Evolutionary conservation across 1,139 yeast genomes (phyloP).

Genomic region (Lodderomyces beijingensis): DNA sequence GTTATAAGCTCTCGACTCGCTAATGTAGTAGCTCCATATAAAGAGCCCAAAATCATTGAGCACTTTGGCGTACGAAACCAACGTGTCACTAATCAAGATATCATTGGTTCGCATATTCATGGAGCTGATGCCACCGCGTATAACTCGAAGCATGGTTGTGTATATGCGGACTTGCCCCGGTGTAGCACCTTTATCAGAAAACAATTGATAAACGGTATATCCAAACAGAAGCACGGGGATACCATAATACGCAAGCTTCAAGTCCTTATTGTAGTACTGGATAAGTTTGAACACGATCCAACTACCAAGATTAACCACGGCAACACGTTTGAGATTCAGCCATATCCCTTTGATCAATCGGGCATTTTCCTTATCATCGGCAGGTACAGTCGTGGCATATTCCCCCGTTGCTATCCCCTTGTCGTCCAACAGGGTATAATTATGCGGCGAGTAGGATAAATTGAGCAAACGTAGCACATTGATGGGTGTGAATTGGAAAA

Average conservation of each 20-base stretch:
- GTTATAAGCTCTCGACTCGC: slow-evolving; percentile 24
- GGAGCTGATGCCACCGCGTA: slow-evolving; percentile 53
- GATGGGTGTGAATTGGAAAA: slow-evolving; percentile 19
- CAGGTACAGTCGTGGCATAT: slow-evolving; percentile 26
- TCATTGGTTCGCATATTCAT: slow-evolving; percentile 65
- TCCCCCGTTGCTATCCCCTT: slow-evolving; percentile 27
- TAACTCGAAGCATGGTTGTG: slow-evolving; percentile 50
- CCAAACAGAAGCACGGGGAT: slow-evolving; percentile 20
- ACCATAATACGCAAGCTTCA: slow-evolving; percentile 11
- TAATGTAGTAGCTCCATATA: slow-evolving; percentile 29
- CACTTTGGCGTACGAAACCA: slow-evolving; percentile 75
- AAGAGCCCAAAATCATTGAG: slow-evolving; percentile 61
- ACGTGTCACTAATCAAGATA: slow-evolving; percentile 72
- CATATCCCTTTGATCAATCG: slow-evolving; percentile 33
- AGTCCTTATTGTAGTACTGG: slow-evolving; percentile 13
- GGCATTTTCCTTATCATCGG: slow-evolving; percentile 30
- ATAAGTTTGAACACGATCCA: slow-evolving; percentile 20
- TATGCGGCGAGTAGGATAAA: slow-evolving; percentile 37
- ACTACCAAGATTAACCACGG: slow-evolving; percentile 20
- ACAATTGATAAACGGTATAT: slow-evolving; percentile 16
- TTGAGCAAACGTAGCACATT: slow-evolving; percentile 35
- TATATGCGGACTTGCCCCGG: slow-evolving; percentile 42
- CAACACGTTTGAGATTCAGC: slow-evolving; percentile 20
- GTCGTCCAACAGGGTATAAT: slow-evolving; percentile 28
- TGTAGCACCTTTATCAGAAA: slow-evolving; percentile 12